Evolutionary conservation across 1,139 yeast species (phyloP), one percentile per base, ranked within the genome.

Genomic region (Yamadazyma dendronema): DNA sequence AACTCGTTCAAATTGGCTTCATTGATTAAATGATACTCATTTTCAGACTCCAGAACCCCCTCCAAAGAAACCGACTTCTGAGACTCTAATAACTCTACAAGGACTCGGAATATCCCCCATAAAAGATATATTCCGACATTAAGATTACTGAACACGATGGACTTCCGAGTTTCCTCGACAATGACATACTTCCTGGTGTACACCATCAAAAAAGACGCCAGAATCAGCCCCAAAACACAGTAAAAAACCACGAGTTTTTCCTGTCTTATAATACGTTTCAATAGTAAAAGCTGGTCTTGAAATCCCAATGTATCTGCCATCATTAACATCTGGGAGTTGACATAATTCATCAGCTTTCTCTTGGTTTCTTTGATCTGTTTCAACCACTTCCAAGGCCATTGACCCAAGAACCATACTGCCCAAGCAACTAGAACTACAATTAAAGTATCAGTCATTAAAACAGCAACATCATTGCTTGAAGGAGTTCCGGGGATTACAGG

Each of bases 381-480:
- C 12, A 57, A 41, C 71, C 70, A 63, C 11, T 46, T 46, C 62
- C 66, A 64, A 1, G 71, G 70, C 70, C 69, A 64, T 33, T 64
- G 68, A 19, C 57, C 50, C 2, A 58, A 46, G 28, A 54, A 51
- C 36, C 53, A 56, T 11, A 64, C 58, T 3, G 56, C 48, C 55
- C 60, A 56, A 10, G 64, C 53, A 2, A 62, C 54, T 3, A 61
- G 36, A 11, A 61, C 30, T 8, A 65, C 53, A 22, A 61, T 51
- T 21, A 65, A 40, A 3, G 54, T 44, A 38, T 64, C 67, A 15
- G 67, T 60, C 16, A 62, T 43, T 23, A 60, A 39, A 17, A 47
- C 31, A 3, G 51, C 50, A 3, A 46, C 17, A 28, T 47, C 52
- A 5, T 31, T 31, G 15, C 30, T 34, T 4, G 44, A 35, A 3